phyloP scores from a whole-genome alignment of 306 rosid genomes.

The Hylodesmum podocarpum region DNA sequence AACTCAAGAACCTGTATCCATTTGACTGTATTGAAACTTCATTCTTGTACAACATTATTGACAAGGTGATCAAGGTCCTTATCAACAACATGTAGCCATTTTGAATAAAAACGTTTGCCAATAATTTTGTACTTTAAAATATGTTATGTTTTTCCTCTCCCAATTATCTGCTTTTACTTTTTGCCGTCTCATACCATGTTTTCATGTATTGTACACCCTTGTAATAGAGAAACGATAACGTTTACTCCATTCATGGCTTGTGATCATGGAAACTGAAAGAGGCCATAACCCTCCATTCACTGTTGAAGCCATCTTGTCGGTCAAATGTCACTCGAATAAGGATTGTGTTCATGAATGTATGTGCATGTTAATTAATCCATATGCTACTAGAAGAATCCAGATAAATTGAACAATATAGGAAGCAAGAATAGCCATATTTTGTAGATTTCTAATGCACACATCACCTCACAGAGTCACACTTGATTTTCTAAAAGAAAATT shows the following conservation, averaged over 20 bases:
- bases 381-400: conserved; percentile 38
- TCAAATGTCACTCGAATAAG: conserved; percentile 55
- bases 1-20: neutral
- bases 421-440: conserved; percentile 5
- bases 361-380: conserved; percentile 29
- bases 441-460: neutral
- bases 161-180: conserved; percentile 41
- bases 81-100: conserved; percentile 30
- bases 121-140: conserved; percentile 44
- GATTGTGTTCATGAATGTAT: conserved; percentile 44
- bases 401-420: conserved; percentile 23
- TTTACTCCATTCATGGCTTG: conserved; percentile 34
- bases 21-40: conserved; percentile 27
- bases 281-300: conserved; percentile 40
- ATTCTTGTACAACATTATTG: conserved; percentile 42
- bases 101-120: conserved; percentile 36
- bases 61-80: conserved; percentile 34
- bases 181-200: conserved; percentile 19
- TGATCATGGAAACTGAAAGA: conserved; percentile 30
- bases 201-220: conserved; percentile 31
- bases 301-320: conserved; percentile 58
- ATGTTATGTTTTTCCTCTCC: conserved; percentile 2
- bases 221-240: conserved; percentile 30
- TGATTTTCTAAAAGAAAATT: neutral
- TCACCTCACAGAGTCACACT: conserved; percentile 22